These are phyloP conservation scores for Choricystis sp. DNA, from an alignment of 139 green algal genomes.

Conservation along the genomic window DNA sequence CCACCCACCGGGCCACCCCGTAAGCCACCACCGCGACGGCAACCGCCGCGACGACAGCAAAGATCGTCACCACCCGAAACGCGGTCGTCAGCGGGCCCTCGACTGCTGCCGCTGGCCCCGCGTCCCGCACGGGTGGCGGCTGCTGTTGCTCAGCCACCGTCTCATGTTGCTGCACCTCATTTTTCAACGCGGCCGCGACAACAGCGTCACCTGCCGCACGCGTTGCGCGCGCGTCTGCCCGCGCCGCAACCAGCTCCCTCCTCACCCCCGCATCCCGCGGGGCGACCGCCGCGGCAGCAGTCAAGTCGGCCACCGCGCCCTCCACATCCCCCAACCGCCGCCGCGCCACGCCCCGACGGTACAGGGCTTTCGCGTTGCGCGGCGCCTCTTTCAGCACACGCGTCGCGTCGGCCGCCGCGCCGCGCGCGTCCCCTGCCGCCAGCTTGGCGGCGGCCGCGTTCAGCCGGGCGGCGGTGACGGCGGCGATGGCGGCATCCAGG, in stretches of 20 bases:
- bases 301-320: constrained; percentile 38
- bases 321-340: constrained; percentile 33
- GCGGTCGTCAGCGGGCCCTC: not conserved
- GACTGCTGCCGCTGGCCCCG: not conserved
- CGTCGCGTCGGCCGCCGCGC: constrained; percentile 28
- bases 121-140: not conserved
- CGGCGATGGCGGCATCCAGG: constrained; percentile 31
- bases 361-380: constrained; percentile 51
- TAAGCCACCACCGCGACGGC: not conserved
- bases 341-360: constrained; percentile 39
- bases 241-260: constrained; percentile 17
- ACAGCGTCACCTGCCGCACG: not conserved
- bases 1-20: not conserved
- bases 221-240: not conserved
- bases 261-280: constrained; percentile 9
- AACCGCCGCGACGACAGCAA: not conserved
- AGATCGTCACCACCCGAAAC: not conserved
- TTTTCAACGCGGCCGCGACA: not conserved
- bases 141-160: not conserved
- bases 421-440: constrained; percentile 30
- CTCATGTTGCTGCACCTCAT: not conserved
- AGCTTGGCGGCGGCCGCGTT: constrained; percentile 55
- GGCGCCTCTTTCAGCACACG: constrained; percentile 9
- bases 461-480: constrained; percentile 28
- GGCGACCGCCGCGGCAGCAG: constrained; percentile 12